Evolutionary conservation across 75 land plant species (phyloP), one percentile per base, ranked within the genome.

Genomic region (Pinus tabuliformis): DNA sequence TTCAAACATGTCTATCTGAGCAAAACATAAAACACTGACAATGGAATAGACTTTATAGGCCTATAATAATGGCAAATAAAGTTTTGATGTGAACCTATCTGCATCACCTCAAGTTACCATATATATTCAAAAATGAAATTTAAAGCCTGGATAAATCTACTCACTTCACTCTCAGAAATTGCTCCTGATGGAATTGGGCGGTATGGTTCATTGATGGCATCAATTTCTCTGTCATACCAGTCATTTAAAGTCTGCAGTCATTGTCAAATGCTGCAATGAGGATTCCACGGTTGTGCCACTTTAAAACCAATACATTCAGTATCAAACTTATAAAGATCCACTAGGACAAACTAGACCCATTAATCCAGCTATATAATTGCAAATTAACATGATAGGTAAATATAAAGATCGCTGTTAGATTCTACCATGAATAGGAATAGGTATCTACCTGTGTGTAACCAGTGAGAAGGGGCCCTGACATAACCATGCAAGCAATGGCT

Each of bases 141-240:
- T 39, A 45, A 42, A 68, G 20, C 49, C 11, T 39, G 54, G 42
- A 68, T 1, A 20, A 42, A n/a, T 68, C 72, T 52, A 80, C 84
- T 75, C 82, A 94, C 99, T 89, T 96, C 99, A 73, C 80, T 84
- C 86, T 96, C 93, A 72, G 95, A 86, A 79, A 96, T 96, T 73
- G 95, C 99, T 56, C 99, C 99, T 39, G 99, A 96, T 62, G 99
- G 99, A 82, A 96, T 96, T n/a, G 99, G 99, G n/a, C 99, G 91
- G 81, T 96, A 96, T 68, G 99, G 99, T 77, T 94, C 97, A 86
- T 96, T 96, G 72, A 96, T 96, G 61, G 98, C 99, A 87, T 96
- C 99, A 75, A 96, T 94, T 60, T 96, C 99, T 80, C 93, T 85
- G 57, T 96, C 99, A 84, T 96, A 96, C 99, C 99, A 96, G 75